phyloP scores from a whole-genome alignment of 208 protist genomes.

The Wallacemonas collosoma region DNA sequence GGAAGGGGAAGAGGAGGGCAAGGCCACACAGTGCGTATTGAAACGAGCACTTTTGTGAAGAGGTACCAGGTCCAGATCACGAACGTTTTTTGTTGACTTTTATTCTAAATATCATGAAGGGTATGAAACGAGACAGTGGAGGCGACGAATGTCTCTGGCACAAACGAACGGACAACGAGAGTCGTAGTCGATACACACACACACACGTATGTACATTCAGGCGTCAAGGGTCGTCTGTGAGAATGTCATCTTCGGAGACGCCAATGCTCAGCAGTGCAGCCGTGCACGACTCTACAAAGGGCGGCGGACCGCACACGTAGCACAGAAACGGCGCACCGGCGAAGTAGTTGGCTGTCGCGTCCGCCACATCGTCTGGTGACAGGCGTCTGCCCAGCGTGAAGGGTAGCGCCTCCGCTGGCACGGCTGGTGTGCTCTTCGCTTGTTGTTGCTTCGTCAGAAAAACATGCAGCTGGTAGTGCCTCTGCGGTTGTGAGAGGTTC shows the following conservation, averaged over 20 bases:
- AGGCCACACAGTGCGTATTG: too few species aligned
- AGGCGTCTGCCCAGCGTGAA: constrained; percentile 43
- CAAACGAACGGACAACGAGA: too few species aligned
- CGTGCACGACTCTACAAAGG: constrained; percentile 53
- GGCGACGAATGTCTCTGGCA: too few species aligned
- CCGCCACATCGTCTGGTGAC: constrained; percentile 32
- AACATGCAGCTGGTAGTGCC: constrained; percentile 28
- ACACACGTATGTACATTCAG: too few species aligned
- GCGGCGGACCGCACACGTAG: constrained; percentile 69
- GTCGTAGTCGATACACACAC: too few species aligned
- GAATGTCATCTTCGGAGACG: constrained; percentile 50
- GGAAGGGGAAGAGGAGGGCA: constrained; percentile 12
- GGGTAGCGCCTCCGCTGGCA: constrained; percentile 4
- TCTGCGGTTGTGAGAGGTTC: neutral
- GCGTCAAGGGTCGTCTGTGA: constrained; percentile 56
- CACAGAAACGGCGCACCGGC: constrained; percentile 39
- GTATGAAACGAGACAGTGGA: too few species aligned
- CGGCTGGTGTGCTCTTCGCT: neutral
- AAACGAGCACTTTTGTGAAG: too few species aligned
- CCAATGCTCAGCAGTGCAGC: constrained; percentile 48
- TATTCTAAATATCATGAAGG: too few species aligned
- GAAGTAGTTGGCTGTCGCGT: constrained; percentile 44
- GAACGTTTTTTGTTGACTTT: too few species aligned
- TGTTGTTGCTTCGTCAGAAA: constrained; percentile 30
- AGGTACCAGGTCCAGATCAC: too few species aligned